Conservation (phyloP, 2,329 filamentous ascomycete species). For the Hymenoscyphus linearis region DNA sequence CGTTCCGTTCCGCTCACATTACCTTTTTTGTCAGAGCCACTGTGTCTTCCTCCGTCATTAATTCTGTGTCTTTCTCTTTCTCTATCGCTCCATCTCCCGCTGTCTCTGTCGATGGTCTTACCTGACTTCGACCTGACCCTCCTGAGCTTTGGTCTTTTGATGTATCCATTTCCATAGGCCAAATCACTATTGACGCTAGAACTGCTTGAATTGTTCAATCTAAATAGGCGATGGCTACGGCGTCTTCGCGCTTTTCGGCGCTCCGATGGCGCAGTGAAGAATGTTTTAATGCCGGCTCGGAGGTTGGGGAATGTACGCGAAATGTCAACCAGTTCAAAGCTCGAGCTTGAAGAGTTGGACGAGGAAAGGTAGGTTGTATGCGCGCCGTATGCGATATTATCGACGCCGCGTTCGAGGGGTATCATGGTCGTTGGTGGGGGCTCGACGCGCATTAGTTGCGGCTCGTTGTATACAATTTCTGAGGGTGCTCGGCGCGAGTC, state of each 20-base stretch:
- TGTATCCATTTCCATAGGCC: conserved; percentile 59
- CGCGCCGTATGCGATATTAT: conserved; percentile 2
- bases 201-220: conserved; percentile 58
- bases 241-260: conserved; percentile 39
- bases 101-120: conserved; percentile 27
- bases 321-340: conserved; percentile 56
- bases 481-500: conserved; percentile 7
- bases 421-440: neutral
- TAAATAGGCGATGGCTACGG: conserved; percentile 47
- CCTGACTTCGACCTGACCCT: conserved; percentile 24
- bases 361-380: conserved; percentile 17
- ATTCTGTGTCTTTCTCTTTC: conserved; percentile 10
- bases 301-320: conserved; percentile 48
- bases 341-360: conserved; percentile 33
- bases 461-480: conserved; percentile 18
- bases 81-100: conserved; percentile 17
- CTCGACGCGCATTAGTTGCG: conserved; percentile 18
- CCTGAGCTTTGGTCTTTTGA: conserved; percentile 26
- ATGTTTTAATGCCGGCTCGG: conserved; percentile 50
- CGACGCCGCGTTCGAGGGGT: conserved; percentile 1
- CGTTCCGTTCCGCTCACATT: conserved; percentile 5
- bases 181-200: conserved; percentile 64
- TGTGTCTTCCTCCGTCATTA: conserved; percentile 9
- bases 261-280: conserved; percentile 58
- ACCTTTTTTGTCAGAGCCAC: conserved; percentile 4